Conservation (phyloP, 2,329 filamentous ascomycete genomes). For the Alternaria dauci region DNA sequence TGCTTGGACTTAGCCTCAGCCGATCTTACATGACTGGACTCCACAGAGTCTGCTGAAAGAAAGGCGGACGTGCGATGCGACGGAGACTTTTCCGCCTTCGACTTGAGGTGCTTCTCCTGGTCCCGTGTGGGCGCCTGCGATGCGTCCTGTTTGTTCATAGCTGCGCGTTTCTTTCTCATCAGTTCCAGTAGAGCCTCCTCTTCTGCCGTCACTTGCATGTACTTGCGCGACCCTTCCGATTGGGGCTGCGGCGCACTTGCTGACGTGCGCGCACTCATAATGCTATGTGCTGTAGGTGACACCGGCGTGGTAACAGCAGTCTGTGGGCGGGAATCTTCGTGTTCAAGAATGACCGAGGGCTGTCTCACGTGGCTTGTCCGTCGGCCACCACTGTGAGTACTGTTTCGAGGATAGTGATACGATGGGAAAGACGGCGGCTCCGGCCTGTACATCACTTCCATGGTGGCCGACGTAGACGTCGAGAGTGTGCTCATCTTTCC, state of each 20-base stretch:
- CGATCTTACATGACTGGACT: slow-evolving; percentile 35
- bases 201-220: slow-evolving; percentile 60
- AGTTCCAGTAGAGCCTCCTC: slow-evolving; percentile 60
- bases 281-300: slow-evolving; percentile 41
- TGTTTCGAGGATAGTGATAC: slow-evolving; percentile 27
- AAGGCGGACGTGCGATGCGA: slow-evolving; percentile 38
- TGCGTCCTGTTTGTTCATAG: slow-evolving; percentile 54
- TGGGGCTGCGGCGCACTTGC: slow-evolving; percentile 46
- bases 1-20: slow-evolving; percentile 27
- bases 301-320: slow-evolving; percentile 33
- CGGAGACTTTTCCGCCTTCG: slow-evolving; percentile 23
- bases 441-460: slow-evolving; percentile 52
- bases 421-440: slow-evolving; percentile 31
- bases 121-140: slow-evolving; percentile 50
- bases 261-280: slow-evolving; percentile 44
- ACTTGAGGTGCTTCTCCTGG: slow-evolving; percentile 35
- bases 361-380: slow-evolving; percentile 46
- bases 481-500: slow-evolving; percentile 45
- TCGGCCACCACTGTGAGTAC: slow-evolving; percentile 32
- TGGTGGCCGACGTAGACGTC: slow-evolving; percentile 48
- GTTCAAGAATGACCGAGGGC: slow-evolving; percentile 50
- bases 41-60: slow-evolving; percentile 33
- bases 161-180: slow-evolving; percentile 59
- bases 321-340: slow-evolving; percentile 41
- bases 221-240: slow-evolving; percentile 41